Evolutionary conservation across 192 early-diverging fungal genomes (phyloP), one percentile per base, ranked within the genome.

Genomic region (Linnemannia exigua): DNA sequence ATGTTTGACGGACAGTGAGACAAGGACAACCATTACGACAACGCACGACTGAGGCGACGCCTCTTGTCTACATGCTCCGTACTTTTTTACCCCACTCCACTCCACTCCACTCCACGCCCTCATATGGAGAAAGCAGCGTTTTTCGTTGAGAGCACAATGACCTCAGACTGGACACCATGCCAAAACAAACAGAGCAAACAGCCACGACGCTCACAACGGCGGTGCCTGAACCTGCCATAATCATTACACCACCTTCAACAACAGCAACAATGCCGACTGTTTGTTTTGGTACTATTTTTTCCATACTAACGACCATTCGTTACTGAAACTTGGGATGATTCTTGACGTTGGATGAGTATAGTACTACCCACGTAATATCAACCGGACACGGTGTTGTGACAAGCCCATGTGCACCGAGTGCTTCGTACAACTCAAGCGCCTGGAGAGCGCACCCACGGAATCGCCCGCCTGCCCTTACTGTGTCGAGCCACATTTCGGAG

Each of bases 381-480:
- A 99, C 89, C 93, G 95, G 83, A 95, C 97, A 22, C 89, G 95
- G 38, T 99, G 97, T 89, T 99, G 97, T 89, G 95, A 96, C 84
- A 95, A 98, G 80, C 97, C 97, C 12, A 96, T 99, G 74, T 99
- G 97, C 90, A 97, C 97, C 16, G 97, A 99, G 79, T 99, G 97
- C 84, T 99, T 99, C 92, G 94, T 98, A 58, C 97, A 99, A 91
- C 96, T 99, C 72, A 95, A 97, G 82, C 94, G 97, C 41, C 93
- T 95, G 61, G 92, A 91, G 58, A 82, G 69, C 81, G 96, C 96
- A 72, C 90, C 90, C 22, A 89, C 86, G 33, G 88, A 91, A 70
- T 89, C 90, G 44, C 91, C 95, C 0, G 94, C 96, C 16, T 98
- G 97, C 76, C 97, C 97, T 0, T 98, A 95, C 86, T 98, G 97